Conservation (phyloP, 2,329 filamentous ascomycete genomes). For the Didymella pomorum region DNA sequence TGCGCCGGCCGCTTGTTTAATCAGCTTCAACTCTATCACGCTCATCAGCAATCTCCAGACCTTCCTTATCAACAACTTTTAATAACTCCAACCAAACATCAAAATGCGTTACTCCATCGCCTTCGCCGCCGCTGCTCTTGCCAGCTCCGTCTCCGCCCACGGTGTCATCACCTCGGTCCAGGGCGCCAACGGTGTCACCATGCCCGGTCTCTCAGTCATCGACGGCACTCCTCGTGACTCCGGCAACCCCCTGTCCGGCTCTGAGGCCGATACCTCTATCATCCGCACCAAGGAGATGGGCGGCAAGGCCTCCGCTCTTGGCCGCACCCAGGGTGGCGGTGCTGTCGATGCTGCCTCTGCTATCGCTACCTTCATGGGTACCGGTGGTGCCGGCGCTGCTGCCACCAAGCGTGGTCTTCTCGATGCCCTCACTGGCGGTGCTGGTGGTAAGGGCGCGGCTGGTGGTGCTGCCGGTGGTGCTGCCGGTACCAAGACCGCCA, state of each 20-base stretch:
- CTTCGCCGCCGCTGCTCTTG: conserved; percentile 58
- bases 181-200: conserved; percentile 68
- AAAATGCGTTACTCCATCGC: conserved; percentile 60
- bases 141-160: conserved; percentile 62
- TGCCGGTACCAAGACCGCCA: conserved; percentile 58
- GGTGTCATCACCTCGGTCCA: conserved; percentile 64
- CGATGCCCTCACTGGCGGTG: conserved; percentile 34
- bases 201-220: conserved; percentile 68
- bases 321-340: conserved; percentile 68
- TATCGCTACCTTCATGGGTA: conserved; percentile 66
- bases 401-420: conserved; percentile 40
- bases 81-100: conserved; percentile 30
- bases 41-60: conserved; percentile 26
- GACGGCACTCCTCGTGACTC: conserved; percentile 75
- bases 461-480: conserved; percentile 25
- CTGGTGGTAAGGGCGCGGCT: conserved; percentile 6
- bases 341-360: conserved; percentile 65
- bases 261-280: conserved; percentile 75
- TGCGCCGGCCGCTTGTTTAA: conserved; percentile 50
- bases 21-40: conserved; percentile 26
- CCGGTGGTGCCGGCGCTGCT: conserved; percentile 12
- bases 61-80: conserved; percentile 22
- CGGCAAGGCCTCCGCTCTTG: conserved; percentile 66
- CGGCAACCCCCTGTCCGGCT: conserved; percentile 66
- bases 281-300: conserved; percentile 68